Evolutionary conservation across 495 filamentous ascomycete species (phyloP).

Genomic region (Penicillium coffeae): DNA sequence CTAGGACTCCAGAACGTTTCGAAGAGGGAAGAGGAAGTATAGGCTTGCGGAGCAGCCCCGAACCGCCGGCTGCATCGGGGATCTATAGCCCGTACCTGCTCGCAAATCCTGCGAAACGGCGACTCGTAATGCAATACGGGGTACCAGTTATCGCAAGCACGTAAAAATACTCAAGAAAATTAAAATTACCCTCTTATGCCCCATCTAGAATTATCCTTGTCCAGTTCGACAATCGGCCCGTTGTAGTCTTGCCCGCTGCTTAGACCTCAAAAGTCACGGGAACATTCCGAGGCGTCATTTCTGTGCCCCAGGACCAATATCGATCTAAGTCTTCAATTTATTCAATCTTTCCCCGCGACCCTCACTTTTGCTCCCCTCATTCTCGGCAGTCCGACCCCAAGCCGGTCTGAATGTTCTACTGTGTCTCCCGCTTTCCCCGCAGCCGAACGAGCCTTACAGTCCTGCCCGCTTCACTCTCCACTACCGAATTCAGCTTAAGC

Average conservation of each 20-base stretch:
- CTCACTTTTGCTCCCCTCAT: background rate
- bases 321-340: background rate
- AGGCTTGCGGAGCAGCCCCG: background rate
- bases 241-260: conserved; percentile 18
- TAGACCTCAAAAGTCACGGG: conserved; percentile 26
- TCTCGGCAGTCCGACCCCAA: no score
- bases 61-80: background rate
- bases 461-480: conserved; percentile 21
- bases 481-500: conserved; percentile 15
- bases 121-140: no score
- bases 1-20: no score
- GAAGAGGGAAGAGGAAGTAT: background rate
- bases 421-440: conserved; percentile 24
- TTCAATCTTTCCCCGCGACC: conserved; percentile 4
- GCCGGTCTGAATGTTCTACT: no score
- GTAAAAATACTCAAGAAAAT: background rate
- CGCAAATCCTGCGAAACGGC: no score
- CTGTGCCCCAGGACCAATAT: conserved; percentile 7
- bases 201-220: background rate
- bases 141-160: no score
- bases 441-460: conserved; percentile 15
- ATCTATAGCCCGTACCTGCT: background rate
- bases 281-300: conserved; percentile 19
- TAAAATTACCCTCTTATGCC: background rate
- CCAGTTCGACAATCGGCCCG: conserved; percentile 17